phyloP scores from a whole-genome alignment of 352 stramenopile genomes.

The Globisporangium paroecandrum region DNA sequence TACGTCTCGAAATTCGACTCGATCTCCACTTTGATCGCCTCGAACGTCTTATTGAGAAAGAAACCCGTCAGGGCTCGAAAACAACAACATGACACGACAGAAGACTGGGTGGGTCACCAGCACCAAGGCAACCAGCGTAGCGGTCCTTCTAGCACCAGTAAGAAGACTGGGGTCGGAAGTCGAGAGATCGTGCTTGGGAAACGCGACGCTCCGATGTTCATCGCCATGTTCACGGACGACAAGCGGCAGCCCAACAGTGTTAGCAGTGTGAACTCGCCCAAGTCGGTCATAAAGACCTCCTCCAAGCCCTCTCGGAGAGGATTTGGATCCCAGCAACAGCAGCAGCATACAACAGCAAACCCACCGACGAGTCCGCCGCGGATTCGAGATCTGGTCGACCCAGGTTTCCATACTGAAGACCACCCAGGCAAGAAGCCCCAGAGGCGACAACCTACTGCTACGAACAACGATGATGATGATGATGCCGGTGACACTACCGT shows the following conservation, averaged over 20 bases:
- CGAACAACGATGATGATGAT: neutral
- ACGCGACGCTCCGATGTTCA: conserved; percentile 52
- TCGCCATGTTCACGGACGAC: conserved; percentile 45
- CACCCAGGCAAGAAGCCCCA: neutral
- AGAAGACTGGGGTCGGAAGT: conserved; percentile 8
- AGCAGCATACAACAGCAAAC: conserved; percentile 4
- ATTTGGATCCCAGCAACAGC: neutral
- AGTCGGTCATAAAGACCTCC: conserved; percentile 18
- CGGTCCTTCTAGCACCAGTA: conserved; percentile 15
- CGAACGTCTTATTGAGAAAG: conserved; percentile 61
- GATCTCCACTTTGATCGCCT: conserved; percentile 82
- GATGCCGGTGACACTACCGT: neutral
- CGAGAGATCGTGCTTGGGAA: conserved; percentile 68
- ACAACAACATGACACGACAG: neutral
- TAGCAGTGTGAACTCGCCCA: conserved; percentile 7
- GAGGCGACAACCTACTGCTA: neutral
- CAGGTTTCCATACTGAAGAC: conserved; percentile 59
- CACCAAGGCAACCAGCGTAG: neutral
- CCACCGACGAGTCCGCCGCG: conserved; percentile 32
- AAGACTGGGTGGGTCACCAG: neutral
- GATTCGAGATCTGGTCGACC: conserved; percentile 76
- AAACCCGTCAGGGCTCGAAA: conserved; percentile 32
- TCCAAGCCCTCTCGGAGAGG: conserved; percentile 10
- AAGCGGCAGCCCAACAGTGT: conserved; percentile 7
- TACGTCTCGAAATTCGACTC: conserved; percentile 90